Base-by-base conservation (phyloP, 352 stramenopile species). In the Phytophthora sp. region DNA sequence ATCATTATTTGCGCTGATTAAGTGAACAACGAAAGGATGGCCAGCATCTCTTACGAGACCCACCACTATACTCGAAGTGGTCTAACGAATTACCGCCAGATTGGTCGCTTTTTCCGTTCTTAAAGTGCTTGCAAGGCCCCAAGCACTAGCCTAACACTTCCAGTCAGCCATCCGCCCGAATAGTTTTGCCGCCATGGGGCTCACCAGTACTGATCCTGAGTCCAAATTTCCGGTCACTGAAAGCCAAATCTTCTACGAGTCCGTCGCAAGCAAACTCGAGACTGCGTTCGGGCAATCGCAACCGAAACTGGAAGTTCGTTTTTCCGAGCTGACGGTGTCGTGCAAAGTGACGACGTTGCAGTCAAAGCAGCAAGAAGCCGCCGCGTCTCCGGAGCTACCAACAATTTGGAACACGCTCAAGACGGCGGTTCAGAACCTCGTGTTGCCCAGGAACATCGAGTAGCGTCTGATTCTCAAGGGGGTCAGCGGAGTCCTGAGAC, bases 221-320 rank as follows among this genome's bases (percentile, higher is more conserved):
- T 26, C 26, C 35, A 31, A 9, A 16, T 15, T 23, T 23, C 41
- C 31, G 7, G 7, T 18, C 5, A 46, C n/a, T 9, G 56, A 54
- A 27, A 21, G 42, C 11, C 42, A 56, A 49, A 31, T 33, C 7
- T 55, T 56, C 26, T 56, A 63, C 44, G 42, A 63, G 42, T 56
- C 42, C 20, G 30, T 56, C 21, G 56, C 56, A 2, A 33, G 9
- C 24, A 63, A 67, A 15, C 16, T 71, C 24, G 58, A 77, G 39
- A 27, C 30, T 24, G 57, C 56, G 13, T 33, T 71, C 20, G 71
- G 66, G 1, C 51, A 31, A 8, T 39, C 38, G 15, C 66, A 74
- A 20, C 71, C 68, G 16, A 44, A 67, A 38, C 35, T 77, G 20
- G 71, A 79, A 73, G 53, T 79, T 6, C 68, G 68, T 3, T 55